Evolutionary conservation across 108 stramenopile species (phyloP).

Genomic region (Aurantiochytrium sp.): DNA sequence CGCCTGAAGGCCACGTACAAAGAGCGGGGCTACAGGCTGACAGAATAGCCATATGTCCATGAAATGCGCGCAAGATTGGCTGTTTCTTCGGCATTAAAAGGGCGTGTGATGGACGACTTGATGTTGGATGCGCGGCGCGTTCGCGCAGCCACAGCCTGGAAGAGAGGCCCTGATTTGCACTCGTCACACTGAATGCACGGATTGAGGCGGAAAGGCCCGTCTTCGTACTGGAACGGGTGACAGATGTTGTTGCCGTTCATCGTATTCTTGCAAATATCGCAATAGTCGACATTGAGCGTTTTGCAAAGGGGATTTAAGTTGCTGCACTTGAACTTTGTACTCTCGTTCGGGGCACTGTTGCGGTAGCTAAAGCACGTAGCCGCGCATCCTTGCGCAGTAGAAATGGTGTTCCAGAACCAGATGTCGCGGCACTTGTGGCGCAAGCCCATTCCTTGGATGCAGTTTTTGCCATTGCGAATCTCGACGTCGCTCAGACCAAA

Average conservation of each 20-base stretch:
- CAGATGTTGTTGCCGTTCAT: neutral
- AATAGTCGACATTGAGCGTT: neutral
- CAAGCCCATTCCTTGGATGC: neutral
- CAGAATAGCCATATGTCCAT: neutral
- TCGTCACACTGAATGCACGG: conserved; percentile 10
- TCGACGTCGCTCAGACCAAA: neutral
- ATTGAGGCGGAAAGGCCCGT: neutral
- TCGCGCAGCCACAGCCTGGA: neutral
- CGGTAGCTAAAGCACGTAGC: neutral
- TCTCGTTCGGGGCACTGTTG: neutral
- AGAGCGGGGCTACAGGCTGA: neutral
- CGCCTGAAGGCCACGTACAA: neutral
- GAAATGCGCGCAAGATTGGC: neutral
- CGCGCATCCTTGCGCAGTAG: neutral
- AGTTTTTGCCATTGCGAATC: neutral
- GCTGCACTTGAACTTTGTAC: neutral
- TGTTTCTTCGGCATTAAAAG: neutral
- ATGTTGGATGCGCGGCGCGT: neutral
- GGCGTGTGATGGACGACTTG: neutral
- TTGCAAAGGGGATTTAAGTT: neutral
- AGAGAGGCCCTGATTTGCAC: neutral
- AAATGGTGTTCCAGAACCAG: conserved; percentile 12
- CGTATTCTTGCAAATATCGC: neutral
- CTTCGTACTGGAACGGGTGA: neutral
- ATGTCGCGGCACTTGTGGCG: neutral